These are phyloP conservation scores for Tolypocladium sp. DNA, from an alignment of 2,329 filamentous ascomycete genomes.

Conservation along the genomic window DNA sequence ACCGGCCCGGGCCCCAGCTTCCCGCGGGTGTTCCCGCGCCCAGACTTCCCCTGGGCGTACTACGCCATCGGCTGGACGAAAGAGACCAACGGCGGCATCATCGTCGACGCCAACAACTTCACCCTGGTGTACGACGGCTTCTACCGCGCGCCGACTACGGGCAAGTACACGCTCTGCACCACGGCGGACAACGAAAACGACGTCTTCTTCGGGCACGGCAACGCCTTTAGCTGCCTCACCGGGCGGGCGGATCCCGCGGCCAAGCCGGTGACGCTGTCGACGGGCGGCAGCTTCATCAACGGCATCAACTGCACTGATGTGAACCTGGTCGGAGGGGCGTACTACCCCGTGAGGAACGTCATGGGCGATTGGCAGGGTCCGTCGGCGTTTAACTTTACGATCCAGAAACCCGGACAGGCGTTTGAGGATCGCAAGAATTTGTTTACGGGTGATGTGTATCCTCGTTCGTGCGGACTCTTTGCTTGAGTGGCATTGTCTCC, in stretches of 20 bases:
- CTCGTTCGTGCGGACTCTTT: conserved; percentile 1
- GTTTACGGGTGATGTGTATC: conserved; percentile 3
- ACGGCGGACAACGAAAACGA: conserved; percentile 13
- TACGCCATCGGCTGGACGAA: conserved; percentile 6
- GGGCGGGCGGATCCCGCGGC: conserved; percentile 3
- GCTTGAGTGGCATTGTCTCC: not conserved
- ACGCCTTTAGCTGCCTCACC: conserved; percentile 8
- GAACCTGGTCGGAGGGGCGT: conserved; percentile 5
- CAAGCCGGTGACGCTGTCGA: conserved; percentile 5
- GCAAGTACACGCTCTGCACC: conserved; percentile 10
- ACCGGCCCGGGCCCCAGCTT: not conserved
- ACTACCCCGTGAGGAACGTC: conserved; percentile 12
- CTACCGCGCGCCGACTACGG: conserved; percentile 7
- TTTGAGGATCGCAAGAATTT: conserved; percentile 4
- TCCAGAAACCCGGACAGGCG: conserved; percentile 3
- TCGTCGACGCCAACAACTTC: conserved; percentile 13
- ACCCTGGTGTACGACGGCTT: conserved; percentile 12
- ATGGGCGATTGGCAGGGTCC: conserved; percentile 10
- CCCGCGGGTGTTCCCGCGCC: not conserved
- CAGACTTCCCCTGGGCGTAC: conserved; percentile 1
- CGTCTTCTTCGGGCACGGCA: conserved; percentile 11
- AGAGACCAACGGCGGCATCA: conserved; percentile 8
- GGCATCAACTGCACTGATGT: conserved; percentile 8
- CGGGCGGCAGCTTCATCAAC: conserved; percentile 9
- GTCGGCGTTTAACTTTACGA: conserved; percentile 6